These are phyloP conservation scores for Basipetospora sp. DNA, from an alignment of 2,329 filamentous ascomycete genomes.

Conservation along the genomic window DNA sequence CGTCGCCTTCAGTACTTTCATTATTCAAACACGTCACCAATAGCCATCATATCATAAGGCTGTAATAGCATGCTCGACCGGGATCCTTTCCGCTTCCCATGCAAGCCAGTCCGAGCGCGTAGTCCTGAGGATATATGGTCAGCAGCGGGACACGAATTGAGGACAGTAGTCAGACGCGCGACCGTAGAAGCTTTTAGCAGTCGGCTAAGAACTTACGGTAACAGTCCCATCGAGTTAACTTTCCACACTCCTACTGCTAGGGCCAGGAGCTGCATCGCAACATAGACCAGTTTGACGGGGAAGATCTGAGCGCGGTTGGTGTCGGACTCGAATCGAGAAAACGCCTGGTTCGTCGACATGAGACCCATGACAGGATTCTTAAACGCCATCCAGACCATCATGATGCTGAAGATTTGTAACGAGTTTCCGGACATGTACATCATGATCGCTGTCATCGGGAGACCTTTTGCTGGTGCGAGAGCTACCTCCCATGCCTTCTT, in stretches of 20 bases:
- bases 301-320: constrained; percentile 59
- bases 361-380: constrained; percentile 86
- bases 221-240: constrained; percentile 84
- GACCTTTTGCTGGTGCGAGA: constrained; percentile 77
- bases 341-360: constrained; percentile 69
- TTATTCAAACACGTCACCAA: neutral
- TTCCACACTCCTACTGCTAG: constrained; percentile 87
- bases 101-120: constrained; percentile 95
- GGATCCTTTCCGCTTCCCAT: constrained; percentile 68
- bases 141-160: neutral
- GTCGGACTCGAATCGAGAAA: constrained; percentile 77
- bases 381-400: constrained; percentile 99
- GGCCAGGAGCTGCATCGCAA: constrained; percentile 72
- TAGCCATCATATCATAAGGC: constrained; percentile 30
- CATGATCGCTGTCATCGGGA: constrained; percentile 98
- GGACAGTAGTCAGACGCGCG: too few species aligned
- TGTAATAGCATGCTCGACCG: constrained; percentile 50
- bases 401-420: constrained; percentile 96
- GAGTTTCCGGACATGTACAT: constrained; percentile 99
- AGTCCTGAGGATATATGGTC: constrained; percentile 44
- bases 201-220: constrained; percentile 54
- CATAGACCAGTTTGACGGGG: constrained; percentile 73
- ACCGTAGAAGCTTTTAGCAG: too few species aligned
- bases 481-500: constrained; percentile 99
- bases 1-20: too few species aligned